Base-by-base conservation (phyloP, 108 stramenopile genomes). In the Skeletonema menzelii region DNA sequence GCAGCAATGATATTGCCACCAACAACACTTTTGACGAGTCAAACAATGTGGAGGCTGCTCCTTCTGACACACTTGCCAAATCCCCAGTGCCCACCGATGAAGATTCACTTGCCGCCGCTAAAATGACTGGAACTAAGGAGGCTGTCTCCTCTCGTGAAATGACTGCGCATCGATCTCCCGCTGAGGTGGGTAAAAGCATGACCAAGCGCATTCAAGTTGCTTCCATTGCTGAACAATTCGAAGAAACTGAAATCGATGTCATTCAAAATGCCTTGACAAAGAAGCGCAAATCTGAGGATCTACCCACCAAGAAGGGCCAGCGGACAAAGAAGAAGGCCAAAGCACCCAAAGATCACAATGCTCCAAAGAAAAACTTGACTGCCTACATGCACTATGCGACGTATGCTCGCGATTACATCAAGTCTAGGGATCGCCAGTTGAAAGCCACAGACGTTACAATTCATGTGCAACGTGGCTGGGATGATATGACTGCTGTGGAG, bases 351-450 rank as follows among this genome's bases (percentile, higher is more conserved):
- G 87, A 92, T 60, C 91, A 88, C 40, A 90, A 90, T 60, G 91
- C 88, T 4, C 86, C 87, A 40, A 86, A 87, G 81, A 75, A 86
- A 10, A 90, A 93, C 66, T 82, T 85, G 87, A 73, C 69, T 63
- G 84, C 87, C 5, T 93, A 85, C 86, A 90, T 94, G 57, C 76
- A 91, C 42, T 94, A 83, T 82, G 90, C 90, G 17, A 76, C 86
- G 27, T 55, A 74, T 8, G 70, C 73, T 31, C 86, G 93, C 27
- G 80, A 83, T 30, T 59, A 67, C 8, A 77, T 91, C 62, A 87
- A 87, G 75, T 76, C 79, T 46, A 81, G 76, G 27, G 82, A 94
- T 53, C 93, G 89, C 5, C 85, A 90, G 15, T 80, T 85, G 14
- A 62, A 42, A 26, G 89, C 90, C 34, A 89, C 87, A 58, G 79